A percentile compares a stretch with the other conserved stretches of the same genome.
phyloP scores from a whole-genome alignment of 169 alveolate species.

The Cryptosporidium bovis region DNA sequence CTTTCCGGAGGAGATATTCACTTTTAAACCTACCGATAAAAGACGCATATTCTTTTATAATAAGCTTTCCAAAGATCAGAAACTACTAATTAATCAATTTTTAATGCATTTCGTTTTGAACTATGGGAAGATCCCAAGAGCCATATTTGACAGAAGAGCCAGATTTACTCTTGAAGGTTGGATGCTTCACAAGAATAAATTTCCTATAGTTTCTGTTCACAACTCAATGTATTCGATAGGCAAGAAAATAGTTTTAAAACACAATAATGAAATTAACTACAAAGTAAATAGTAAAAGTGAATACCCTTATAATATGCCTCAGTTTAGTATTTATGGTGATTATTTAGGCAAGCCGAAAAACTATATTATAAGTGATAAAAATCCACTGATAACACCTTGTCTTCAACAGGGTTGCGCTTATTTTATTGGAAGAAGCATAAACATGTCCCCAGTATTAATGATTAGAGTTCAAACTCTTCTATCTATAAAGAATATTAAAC shows the following conservation, averaged over 20 bases:
- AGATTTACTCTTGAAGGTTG: conserved; percentile 68
- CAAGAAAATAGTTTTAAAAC: conserved; percentile 16
- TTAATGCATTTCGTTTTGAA: conserved; percentile 59
- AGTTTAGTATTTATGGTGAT: conserved; percentile 17
- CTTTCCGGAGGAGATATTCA: conserved; percentile 58
- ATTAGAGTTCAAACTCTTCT: conserved; percentile 30
- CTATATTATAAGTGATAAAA: conserved; percentile 41
- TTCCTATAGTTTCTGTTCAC: conserved; percentile 46
- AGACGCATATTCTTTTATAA: background rate
- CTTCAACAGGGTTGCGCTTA: conserved; percentile 63
- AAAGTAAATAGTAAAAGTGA: conserved; percentile 3
- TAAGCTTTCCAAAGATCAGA: background rate
- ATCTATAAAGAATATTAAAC: conserved; percentile 54
- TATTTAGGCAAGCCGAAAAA: conserved; percentile 33
- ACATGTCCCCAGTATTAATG: conserved; percentile 30
- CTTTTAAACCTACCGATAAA: conserved; percentile 6
- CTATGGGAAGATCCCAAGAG: conserved; percentile 50
- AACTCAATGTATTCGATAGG: conserved; percentile 67
- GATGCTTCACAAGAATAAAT: conserved; percentile 52
- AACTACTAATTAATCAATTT: conserved; percentile 25
- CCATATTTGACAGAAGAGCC: conserved; percentile 35
- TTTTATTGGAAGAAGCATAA: conserved; percentile 53
- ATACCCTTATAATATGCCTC: conserved; percentile 43
- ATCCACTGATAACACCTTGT: conserved; percentile 34
- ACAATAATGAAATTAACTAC: background rate